Evolutionary conservation across 768 basidiomycete species (phyloP).

Genomic region (Amylocystis lapponica): DNA sequence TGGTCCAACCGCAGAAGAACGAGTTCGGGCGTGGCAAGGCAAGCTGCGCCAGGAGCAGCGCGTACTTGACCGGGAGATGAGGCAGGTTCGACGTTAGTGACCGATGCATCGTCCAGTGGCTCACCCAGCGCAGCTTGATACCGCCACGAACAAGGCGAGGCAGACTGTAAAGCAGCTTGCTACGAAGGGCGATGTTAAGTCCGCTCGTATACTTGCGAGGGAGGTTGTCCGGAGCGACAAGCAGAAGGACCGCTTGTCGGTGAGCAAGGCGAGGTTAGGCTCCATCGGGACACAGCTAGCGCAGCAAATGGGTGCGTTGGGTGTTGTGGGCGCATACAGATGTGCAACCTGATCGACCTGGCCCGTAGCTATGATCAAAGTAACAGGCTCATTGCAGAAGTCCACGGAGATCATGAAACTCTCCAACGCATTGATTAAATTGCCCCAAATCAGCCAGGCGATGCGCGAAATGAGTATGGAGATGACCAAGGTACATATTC

Average conservation of each 20-base stretch:
- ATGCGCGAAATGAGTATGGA: slow-evolving; percentile 99
- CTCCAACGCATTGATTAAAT: slow-evolving; percentile 85
- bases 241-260: slow-evolving; percentile 88
- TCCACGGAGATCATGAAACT: slow-evolving; percentile 99
- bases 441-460: slow-evolving; percentile 86
- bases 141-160: slow-evolving; percentile 75
- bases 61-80: slow-evolving; percentile 87
- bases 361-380: slow-evolving; percentile 95
- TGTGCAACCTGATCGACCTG: neutral
- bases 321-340: neutral
- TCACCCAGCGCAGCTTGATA: slow-evolving; percentile 56
- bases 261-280: slow-evolving; percentile 87
- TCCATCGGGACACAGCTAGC: slow-evolving; percentile 86
- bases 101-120: slow-evolving; percentile 6
- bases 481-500: slow-evolving; percentile 83
- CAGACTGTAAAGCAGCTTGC: slow-evolving; percentile 84
- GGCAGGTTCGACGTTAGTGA: slow-evolving; percentile 62
- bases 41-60: slow-evolving; percentile 82
- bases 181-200: slow-evolving; percentile 86
- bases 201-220: slow-evolving; percentile 84
- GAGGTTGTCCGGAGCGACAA: slow-evolving; percentile 95
- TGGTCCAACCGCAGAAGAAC: slow-evolving; percentile 95
- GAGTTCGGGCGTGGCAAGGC: slow-evolving; percentile 84
- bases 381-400: slow-evolving; percentile 96
- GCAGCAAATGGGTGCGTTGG: slow-evolving; percentile 81